Evolutionary conservation across 805 yeast genomes (phyloP).

Genomic region (Cyberlindnera japonica): DNA sequence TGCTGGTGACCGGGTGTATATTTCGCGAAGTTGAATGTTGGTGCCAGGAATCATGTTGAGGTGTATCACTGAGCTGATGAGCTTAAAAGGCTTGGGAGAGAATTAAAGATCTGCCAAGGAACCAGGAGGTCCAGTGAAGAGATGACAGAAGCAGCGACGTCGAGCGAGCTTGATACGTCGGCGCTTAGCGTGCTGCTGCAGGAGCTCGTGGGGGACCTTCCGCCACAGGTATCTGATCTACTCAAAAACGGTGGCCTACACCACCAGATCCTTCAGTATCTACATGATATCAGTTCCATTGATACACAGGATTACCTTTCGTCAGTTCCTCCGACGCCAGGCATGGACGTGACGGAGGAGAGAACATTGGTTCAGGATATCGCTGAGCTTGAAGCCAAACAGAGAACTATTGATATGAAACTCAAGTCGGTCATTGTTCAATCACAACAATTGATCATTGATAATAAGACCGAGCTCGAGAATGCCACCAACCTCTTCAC

Average conservation of each 20-base stretch:
- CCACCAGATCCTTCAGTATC: constrained; percentile 32
- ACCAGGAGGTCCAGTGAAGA: background rate
- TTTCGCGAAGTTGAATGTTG: constrained; percentile 1
- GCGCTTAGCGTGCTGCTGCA: constrained; percentile 34
- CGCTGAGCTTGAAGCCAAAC: constrained; percentile 65
- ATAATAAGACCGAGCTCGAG: constrained; percentile 39
- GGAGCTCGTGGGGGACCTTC: constrained; percentile 30
- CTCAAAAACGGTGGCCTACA: constrained; percentile 33
- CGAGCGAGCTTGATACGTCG: constrained; percentile 10
- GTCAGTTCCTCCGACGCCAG: constrained; percentile 39
- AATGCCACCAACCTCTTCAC: constrained; percentile 30
- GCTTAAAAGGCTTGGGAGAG: no score
- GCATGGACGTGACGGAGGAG: constrained; percentile 24
- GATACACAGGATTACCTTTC: constrained; percentile 43
- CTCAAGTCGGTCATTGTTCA: constrained; percentile 37
- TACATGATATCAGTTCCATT: constrained; percentile 42
- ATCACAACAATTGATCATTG: constrained; percentile 37
- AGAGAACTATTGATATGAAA: constrained; percentile 43
- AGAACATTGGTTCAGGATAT: constrained; percentile 60
- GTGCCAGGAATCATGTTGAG: no score
- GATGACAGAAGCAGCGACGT: background rate
- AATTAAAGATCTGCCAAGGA: background rate
- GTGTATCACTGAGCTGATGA: no score
- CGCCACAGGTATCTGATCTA: constrained; percentile 22
- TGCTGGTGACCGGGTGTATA: background rate